Evolutionary conservation across 1,284 basidiomycete species (phyloP), one percentile per base, ranked within the genome.

Genomic region (Grifola frondosa): DNA sequence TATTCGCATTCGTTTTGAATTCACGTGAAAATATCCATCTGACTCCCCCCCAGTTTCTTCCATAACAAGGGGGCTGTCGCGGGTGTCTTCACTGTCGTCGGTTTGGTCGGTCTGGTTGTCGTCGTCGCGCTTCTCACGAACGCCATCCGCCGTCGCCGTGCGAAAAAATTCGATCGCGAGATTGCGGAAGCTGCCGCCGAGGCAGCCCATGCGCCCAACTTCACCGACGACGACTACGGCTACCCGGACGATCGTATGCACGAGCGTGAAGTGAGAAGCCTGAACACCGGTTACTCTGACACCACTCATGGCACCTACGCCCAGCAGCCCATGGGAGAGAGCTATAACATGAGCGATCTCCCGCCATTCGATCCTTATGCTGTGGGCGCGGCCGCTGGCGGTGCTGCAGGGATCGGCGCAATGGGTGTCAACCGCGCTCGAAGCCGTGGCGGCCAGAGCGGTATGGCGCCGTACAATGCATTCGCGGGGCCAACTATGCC

Each of bases 21-120:
- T n/a, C n/a, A n/a, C n/a, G n/a, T n/a, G n/a, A n/a, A n/a, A n/a
- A 30, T 7, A 26, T 9, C 19, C 25, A 28, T 33, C 36, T 24
- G 30, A 25, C 20, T 21, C 24, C n/a, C 20, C 29, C 30, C n/a
- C 37, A 86, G 84, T 33, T 88, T 88, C 68, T 82, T 86, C 59
- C 49, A 71, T 39, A 88, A 88, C 66, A 86, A 65, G 34, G 81
- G 76, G 21, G 84, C 82, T 0, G 81, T 88, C 7, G 82, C 80
- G 1, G 85, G 80, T 24, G 77, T 79, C 0, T 88, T 88, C 64
- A 67, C 77, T 24, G 82, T 80, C 38, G 84, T 82, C 28, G 83
- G 84, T 15, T 55, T 88, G 32, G 62, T 84, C 37, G 80, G 53
- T 13, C 52, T 79, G 24, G 76, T 66, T 5, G 44, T 85, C 53